Conservation (phyloP, 345 rosid species). For the Aegle marmelos region DNA sequence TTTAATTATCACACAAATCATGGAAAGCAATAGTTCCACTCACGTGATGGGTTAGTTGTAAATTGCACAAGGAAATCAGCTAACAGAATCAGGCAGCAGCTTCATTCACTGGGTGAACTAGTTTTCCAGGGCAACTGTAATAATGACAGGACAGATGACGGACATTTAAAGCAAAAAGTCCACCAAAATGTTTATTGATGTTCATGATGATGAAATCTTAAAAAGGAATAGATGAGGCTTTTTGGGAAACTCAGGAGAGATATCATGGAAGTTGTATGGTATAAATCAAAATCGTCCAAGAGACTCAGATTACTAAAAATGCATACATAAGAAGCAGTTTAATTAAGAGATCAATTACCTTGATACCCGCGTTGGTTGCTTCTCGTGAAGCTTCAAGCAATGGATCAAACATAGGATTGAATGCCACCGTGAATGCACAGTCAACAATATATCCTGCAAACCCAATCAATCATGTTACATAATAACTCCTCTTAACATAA, state of each 20-base stretch:
- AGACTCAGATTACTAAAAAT: neutral
- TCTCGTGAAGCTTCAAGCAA: constrained; percentile 92
- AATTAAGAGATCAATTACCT: constrained; percentile 42
- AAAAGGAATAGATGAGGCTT: neutral
- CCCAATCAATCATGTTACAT: constrained; percentile 20
- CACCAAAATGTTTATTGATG: neutral
- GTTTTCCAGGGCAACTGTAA: neutral
- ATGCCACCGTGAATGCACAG: constrained; percentile 98
- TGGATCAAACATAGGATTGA: constrained; percentile 93
- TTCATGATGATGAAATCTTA: neutral
- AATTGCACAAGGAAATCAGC: neutral
- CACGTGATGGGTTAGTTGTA: neutral
- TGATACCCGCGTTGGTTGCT: constrained; percentile 94
- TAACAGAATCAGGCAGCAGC: neutral
- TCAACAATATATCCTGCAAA: constrained; percentile 80
- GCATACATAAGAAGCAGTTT: neutral
- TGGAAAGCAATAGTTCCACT: neutral
- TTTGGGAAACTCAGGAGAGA: neutral
- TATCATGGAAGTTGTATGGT: neutral
- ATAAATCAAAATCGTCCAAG: neutral
- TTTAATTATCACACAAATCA: neutral
- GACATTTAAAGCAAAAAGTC: neutral
- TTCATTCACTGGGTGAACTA: neutral
- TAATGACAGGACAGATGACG: neutral
- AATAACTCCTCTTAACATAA: neutral